These are phyloP conservation scores for Rhododendron griersonianum DNA, from an alignment of 148 eudicot species.

Conservation along the genomic window DNA sequence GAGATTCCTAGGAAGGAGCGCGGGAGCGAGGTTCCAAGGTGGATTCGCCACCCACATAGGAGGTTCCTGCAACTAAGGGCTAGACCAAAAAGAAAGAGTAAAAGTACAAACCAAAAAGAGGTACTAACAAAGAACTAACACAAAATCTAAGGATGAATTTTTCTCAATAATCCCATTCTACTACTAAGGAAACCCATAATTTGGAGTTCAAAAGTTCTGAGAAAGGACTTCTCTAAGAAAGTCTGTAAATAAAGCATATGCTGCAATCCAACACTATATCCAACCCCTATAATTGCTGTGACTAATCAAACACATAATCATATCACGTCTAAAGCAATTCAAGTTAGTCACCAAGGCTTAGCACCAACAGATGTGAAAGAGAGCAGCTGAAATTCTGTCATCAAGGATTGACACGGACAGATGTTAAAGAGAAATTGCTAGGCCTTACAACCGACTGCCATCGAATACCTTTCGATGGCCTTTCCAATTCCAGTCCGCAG, in stretches of 20 bases:
- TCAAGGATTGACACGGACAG: neutral
- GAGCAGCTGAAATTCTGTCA: neutral
- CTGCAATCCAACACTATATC: neutral
- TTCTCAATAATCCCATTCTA: neutral
- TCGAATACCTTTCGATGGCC: neutral
- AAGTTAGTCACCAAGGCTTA: neutral
- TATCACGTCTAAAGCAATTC: neutral
- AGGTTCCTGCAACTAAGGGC: neutral
- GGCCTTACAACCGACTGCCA: neutral
- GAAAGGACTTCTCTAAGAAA: neutral
- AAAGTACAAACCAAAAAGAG: neutral
- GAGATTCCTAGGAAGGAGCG: no score
- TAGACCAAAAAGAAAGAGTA: neutral
- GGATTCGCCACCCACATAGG: no score
- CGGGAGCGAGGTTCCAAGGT: no score
- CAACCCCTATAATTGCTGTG: neutral
- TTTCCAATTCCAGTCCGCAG: neutral
- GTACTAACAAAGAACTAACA: neutral
- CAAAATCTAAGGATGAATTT: neutral
- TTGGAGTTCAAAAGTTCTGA: neutral
- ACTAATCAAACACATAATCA: neutral
- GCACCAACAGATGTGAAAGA: neutral
- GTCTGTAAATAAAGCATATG: neutral
- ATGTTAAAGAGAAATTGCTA: neutral
- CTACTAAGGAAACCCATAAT: neutral